These are phyloP conservation scores for Alternaria brassicae DNA, from an alignment of 2,329 filamentous ascomycete species.

Conservation along the genomic window DNA sequence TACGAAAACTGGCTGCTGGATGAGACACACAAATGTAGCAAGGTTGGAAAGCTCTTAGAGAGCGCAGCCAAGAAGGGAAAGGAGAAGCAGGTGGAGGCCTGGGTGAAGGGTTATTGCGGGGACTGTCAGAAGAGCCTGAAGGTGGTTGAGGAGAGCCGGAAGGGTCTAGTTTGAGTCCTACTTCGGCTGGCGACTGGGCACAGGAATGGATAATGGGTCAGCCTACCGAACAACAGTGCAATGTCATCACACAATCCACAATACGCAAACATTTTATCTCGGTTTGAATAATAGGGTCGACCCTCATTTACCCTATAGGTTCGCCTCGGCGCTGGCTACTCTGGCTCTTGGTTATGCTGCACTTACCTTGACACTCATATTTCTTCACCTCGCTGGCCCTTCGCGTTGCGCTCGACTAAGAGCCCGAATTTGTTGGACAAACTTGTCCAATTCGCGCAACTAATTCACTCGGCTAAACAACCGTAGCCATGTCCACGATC, in stretches of 20 bases:
- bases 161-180: conserved; percentile 16
- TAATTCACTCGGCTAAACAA: background rate
- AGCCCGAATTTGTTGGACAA: background rate
- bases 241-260: background rate
- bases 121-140: conserved; percentile 60
- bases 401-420: background rate
- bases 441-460: background rate
- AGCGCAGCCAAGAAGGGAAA: conserved; percentile 46
- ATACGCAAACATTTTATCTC: background rate
- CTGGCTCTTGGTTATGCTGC: background rate
- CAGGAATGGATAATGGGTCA: background rate
- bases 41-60: conserved; percentile 60
- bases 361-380: background rate
- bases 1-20: conserved; percentile 92
- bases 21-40: conserved; percentile 77
- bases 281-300: background rate
- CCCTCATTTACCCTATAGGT: background rate
- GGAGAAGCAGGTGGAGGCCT: conserved; percentile 58
- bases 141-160: conserved; percentile 13
- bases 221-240: background rate
- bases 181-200: background rate
- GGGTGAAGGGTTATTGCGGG: conserved; percentile 68
- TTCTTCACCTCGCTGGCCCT: background rate
- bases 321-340: background rate
- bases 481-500: background rate